Conservation (phyloP, 176 grass and related monocot species). For the Musa acuminata region DNA sequence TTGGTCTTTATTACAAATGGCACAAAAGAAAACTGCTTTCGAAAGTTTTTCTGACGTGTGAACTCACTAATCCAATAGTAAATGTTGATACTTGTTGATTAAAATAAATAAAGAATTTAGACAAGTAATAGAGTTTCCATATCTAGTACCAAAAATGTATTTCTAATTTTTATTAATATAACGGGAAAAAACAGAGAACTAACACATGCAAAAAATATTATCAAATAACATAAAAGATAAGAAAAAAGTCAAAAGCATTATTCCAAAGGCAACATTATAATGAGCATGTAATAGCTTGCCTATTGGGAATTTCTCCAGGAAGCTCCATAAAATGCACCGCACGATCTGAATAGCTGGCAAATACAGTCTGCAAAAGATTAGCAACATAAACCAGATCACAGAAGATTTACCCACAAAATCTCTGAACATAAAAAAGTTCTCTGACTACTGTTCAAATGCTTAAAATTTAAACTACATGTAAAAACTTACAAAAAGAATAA, state of each 20-base stretch:
- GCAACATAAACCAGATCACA: constrained; percentile 10
- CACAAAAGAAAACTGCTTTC: no score
- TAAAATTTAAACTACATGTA: background rate
- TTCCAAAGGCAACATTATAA: background rate
- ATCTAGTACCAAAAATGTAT: background rate
- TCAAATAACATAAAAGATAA: background rate
- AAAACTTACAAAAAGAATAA: background rate
- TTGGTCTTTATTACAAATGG: no score
- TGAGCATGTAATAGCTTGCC: constrained; percentile 28
- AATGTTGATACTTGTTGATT: no score
- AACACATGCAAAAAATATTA: background rate
- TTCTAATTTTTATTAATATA: background rate
- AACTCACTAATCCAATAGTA: no score
- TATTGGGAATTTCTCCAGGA: constrained; percentile 94
- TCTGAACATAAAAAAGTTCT: background rate
- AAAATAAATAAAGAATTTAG: background rate
- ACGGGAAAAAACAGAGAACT: background rate
- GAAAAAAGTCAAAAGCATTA: background rate
- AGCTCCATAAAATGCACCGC: constrained; percentile 95
- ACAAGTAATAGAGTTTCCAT: background rate
- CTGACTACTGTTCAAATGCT: background rate
- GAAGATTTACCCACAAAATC: background rate
- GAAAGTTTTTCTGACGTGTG: no score
- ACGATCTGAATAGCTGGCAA: constrained; percentile 72
- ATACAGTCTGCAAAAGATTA: constrained; percentile 51